Evolutionary conservation across 768 basidiomycete species (phyloP), one percentile per base, ranked within the genome.

Genomic region (Strobilomyces confusus): DNA sequence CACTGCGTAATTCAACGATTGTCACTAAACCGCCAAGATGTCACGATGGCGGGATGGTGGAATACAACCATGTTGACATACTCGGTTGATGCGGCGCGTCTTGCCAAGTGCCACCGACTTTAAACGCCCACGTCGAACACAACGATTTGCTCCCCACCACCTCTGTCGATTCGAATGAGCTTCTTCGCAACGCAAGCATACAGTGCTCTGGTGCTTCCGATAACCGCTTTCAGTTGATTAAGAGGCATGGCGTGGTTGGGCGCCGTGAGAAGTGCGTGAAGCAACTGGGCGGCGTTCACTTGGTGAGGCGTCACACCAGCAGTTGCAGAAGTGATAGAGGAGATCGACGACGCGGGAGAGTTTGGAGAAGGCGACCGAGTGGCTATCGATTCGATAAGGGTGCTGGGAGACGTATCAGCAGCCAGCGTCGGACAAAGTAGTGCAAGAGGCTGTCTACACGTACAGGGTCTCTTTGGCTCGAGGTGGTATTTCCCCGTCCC

Each of bases 141-240:
- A 23, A 91, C 87, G 8, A 83, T 74, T 64, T 92, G 89, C 64
- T 88, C 87, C 32, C 87, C 78, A 5, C 82, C 79, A 19, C 86
- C 81, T 40, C 89, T 75, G 48, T 91, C 89, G 58, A 91, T 89
- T 69, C 81, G 86, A 55, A 92, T 65, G 48, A 92, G 69, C 56
- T 86, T 76, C 71, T 91, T 92, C 15, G 86, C 89, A n/a, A 91
- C 86, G 63, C 89, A 89, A 2, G 76, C 82, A 61, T 89, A 92
- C 13, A 91, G 66, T 15, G 87, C 80, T 38, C 86, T 74, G 9
- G 81, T 84, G 12, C 81, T 73, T 34, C 79, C 77, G 20, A 91
- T 68, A 20, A 75, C 64, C 46, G 80, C 80, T 67, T 89, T 90
- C 15, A 86, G 72, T 60, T 76, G 78, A 58, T 78, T 82, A 14